Evolutionary conservation across 1,284 basidiomycete species (phyloP).

Genomic region (Rhodofomes roseus): DNA sequence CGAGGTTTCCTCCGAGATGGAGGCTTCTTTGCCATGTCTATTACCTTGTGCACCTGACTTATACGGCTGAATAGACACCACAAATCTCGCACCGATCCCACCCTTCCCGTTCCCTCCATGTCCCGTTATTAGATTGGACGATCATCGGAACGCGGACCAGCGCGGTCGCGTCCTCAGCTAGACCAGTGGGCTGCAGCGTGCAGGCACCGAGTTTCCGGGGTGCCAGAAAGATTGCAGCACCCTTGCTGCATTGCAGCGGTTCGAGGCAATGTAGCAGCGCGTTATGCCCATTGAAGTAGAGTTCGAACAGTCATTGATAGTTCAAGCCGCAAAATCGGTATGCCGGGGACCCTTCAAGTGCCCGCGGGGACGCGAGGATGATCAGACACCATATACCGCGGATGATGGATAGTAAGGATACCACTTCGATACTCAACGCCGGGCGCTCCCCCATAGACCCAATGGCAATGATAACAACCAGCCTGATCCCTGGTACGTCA

Average conservation of each 20-base stretch:
- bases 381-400: not conserved
- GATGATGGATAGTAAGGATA: not conserved
- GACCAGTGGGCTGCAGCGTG: not conserved
- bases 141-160: not conserved
- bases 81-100: not conserved
- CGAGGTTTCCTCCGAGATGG: not conserved
- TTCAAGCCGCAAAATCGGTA: too few species aligned
- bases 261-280: not conserved
- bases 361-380: not conserved
- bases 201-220: not conserved
- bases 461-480: not conserved
- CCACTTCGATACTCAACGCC: not conserved
- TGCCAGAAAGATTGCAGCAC: not conserved
- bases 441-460: not conserved
- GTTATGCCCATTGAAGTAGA: not conserved
- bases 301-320: too few species aligned
- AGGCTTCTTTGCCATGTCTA: conserved; percentile 4
- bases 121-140: not conserved
- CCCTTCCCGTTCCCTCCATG: not conserved
- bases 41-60: conserved; percentile 6
- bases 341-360: not conserved
- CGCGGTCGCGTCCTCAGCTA: not conserved
- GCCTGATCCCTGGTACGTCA: not conserved
- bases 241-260: not conserved
- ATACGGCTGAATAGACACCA: not conserved